These are phyloP conservation scores for Hysterium pulicare DNA, from an alignment of 2,329 filamentous ascomycete genomes.

Conservation along the genomic window DNA sequence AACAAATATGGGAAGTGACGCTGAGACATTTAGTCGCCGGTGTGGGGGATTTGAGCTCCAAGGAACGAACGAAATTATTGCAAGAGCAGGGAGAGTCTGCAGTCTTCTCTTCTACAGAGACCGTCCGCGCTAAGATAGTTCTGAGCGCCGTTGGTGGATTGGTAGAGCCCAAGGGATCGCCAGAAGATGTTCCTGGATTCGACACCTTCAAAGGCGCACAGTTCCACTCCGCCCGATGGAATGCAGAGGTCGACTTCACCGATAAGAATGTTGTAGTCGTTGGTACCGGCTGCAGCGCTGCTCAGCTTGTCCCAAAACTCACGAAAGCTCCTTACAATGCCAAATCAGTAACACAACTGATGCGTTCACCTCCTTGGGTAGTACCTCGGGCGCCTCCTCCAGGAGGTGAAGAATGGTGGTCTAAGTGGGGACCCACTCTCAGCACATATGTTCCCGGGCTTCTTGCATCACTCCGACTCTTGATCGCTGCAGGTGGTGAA, in stretches of 20 bases:
- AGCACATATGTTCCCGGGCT: slow-evolving; percentile 51
- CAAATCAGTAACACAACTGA: slow-evolving; percentile 58
- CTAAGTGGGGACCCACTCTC: slow-evolving; percentile 46
- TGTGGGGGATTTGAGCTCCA: slow-evolving; percentile 51
- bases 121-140: slow-evolving; percentile 53
- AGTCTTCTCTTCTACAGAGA: slow-evolving; percentile 52
- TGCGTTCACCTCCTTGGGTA: slow-evolving; percentile 58
- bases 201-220: slow-evolving; percentile 54
- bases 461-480: slow-evolving; percentile 44
- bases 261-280: slow-evolving; percentile 57
- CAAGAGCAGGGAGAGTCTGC: slow-evolving; percentile 43
- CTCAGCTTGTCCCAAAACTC: slow-evolving; percentile 55
- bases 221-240: slow-evolving; percentile 58
- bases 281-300: slow-evolving; percentile 57
- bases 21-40: slow-evolving; percentile 51
- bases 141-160: slow-evolving; percentile 55
- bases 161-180: slow-evolving; percentile 53
- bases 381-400: slow-evolving; percentile 41
- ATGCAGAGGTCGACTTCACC: slow-evolving; percentile 49
- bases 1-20: slow-evolving; percentile 54
- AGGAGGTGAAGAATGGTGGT: slow-evolving; percentile 41
- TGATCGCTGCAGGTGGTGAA: slow-evolving; percentile 43
- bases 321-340: slow-evolving; percentile 47
- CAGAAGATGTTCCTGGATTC: slow-evolving; percentile 49
- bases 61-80: slow-evolving; percentile 46